Base-by-base conservation (phyloP, 768 basidiomycete species). In the Tricholoma bakamatsutake region DNA sequence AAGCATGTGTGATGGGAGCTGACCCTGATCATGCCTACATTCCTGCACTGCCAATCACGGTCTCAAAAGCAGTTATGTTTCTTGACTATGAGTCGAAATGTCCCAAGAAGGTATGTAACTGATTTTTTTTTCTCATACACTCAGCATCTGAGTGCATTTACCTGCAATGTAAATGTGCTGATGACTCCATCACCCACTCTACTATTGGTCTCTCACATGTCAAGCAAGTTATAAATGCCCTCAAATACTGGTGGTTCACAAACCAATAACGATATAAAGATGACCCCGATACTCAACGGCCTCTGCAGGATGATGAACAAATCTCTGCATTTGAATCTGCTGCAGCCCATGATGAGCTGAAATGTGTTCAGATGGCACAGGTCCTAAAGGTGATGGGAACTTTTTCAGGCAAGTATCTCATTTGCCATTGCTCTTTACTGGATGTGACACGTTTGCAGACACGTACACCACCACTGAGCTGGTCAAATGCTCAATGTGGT, bases 141-240 rank as follows among this genome's bases (percentile, higher is more conserved):
- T 17, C n/a, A 40, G n/a, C 3, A 17, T 17, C 17, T 40, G 39
- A 40, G 33, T 40, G 5, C 9, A 2, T n/a, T n/a, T 9, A 40
- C 15, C 17, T 40, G 15, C 39, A 40, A n/a, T 9, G n/a, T n/a
- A 40, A 40, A n/a, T 18, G 17, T 18, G 7, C 39, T 17, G 17
- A n/a, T 17, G 39, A 40, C n/a, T 17, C 17, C 9, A 8, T 40
- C 39, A 17, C 39, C n/a, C n/a, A 40, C n/a, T 40, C 39, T 17
- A 18, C n/a, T 17, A 5, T 40, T 40, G n/a, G n/a, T 17, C n/a
- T 17, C n/a, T 40, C 39, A 40, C 39, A 40, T 10, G 64, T 73
- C 21, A 57, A 64, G 24, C 70, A 70, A 49, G 56, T 58, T 17
- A 63, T 73, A 53, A 67, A 55, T 39, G 67, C 69, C 4, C 64